These are phyloP conservation scores for Claviceps monticola DNA, from an alignment of 2,329 filamentous ascomycete species.

Conservation along the genomic window DNA sequence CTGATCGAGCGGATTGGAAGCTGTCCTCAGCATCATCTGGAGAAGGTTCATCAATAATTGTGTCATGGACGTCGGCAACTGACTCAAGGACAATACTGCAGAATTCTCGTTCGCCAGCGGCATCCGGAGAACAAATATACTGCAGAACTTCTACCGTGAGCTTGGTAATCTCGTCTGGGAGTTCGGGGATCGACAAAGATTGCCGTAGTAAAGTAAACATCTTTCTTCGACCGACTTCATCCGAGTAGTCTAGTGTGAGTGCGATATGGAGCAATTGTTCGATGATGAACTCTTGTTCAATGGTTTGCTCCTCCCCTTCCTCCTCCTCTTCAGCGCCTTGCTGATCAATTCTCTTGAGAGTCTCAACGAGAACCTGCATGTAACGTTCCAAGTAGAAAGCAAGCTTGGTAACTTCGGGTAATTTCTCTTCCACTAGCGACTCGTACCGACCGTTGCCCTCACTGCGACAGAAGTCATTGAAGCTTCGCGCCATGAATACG, in stretches of 20 bases:
- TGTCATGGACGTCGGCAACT: constrained; percentile 92
- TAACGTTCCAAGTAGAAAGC: constrained; percentile 79
- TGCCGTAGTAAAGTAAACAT: constrained; percentile 90
- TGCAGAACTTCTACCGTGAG: constrained; percentile 71
- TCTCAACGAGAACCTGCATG: constrained; percentile 52
- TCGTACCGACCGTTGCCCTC: constrained; percentile 63
- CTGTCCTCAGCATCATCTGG: constrained; percentile 49
- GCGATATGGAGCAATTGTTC: constrained; percentile 91
- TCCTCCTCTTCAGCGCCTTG: constrained; percentile 41
- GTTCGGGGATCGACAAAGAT: constrained; percentile 67
- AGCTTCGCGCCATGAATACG: constrained; percentile 79
- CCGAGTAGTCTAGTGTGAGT: constrained; percentile 87
- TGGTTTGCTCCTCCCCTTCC: constrained; percentile 62
- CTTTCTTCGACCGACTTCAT: constrained; percentile 86
- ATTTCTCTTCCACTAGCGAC: constrained; percentile 72
- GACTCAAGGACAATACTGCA: constrained; percentile 80
- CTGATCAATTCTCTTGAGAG: constrained; percentile 42
- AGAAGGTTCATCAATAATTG: constrained; percentile 59
- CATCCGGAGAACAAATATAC: constrained; percentile 64
- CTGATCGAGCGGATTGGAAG: constrained; percentile 86
- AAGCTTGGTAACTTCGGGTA: constrained; percentile 86
- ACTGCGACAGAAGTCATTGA: constrained; percentile 81
- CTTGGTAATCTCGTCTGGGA: constrained; percentile 87
- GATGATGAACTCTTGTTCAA: constrained; percentile 88
- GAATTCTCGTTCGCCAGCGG: constrained; percentile 67